Evolutionary conservation across 306 rosid species (phyloP).

Genomic region (Acacia confusa): DNA sequence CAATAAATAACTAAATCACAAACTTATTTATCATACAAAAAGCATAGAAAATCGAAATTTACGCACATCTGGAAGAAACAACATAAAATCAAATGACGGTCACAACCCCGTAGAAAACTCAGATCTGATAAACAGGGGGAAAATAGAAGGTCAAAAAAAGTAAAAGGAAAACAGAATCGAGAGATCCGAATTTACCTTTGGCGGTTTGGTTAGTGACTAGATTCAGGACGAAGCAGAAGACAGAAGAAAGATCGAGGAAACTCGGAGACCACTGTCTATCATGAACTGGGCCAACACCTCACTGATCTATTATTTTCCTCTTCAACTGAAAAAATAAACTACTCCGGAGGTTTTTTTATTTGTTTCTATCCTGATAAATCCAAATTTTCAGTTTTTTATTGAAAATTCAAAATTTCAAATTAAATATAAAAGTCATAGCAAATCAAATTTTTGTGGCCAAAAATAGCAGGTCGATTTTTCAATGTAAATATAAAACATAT

Average conservation of each 20-base stretch:
- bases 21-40: background rate
- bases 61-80: background rate
- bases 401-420: too few species aligned
- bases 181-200: slow-evolving; percentile 21
- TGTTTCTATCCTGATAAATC: background rate
- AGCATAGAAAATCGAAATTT: slow-evolving; percentile 3
- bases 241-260: background rate
- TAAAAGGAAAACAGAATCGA: background rate
- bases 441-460: too few species aligned
- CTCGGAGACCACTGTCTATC: background rate
- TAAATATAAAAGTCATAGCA: too few species aligned
- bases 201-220: background rate
- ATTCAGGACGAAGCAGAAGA: slow-evolving; percentile 20
- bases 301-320: background rate
- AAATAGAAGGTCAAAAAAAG: background rate
- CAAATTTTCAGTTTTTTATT: background rate
- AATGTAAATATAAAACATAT: too few species aligned
- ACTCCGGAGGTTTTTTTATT: background rate
- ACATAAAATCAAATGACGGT: background rate
- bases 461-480: too few species aligned
- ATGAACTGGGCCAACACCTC: background rate
- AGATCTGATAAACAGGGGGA: background rate
- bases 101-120: background rate
- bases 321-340: background rate
- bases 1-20: background rate